Base-by-base conservation (phyloP, 306 rosid species). In the Parietaria judaica region DNA sequence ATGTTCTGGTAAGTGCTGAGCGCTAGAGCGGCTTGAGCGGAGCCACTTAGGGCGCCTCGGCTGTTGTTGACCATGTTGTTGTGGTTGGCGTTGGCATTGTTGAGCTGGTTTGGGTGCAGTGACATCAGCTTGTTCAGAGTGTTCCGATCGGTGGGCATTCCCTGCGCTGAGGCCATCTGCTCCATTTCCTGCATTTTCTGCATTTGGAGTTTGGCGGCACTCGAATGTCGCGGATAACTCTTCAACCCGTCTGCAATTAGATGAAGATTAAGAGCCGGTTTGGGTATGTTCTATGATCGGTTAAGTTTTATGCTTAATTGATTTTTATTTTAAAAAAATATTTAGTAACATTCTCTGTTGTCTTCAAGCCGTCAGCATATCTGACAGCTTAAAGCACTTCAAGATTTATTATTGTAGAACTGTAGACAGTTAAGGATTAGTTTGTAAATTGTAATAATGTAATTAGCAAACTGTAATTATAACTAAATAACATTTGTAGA, bases 181-280 rank as follows among this genome's bases (percentile, higher is more conserved):
- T 94, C 99, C 86, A 94, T 84, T 75, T 94, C 99, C 67, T 82
- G 95, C 90, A 86, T 82, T 83, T 92, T 88, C 60, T 88, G 95
- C 90, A 81, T 80, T 81, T 88, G 95, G 67, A 79, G 86, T 78
- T 88, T 94, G 64, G 86, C 80, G 3, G 75, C 72, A 15, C 74
- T 73, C 9, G 87, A 79, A 55, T 79, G 82, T 17, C 88, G 82
- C 66, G 99, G 95, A 79, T 84, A 94, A 65, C 76, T 85, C 80
- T 88, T 94, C 82, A 94, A 83, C 66, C 99, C 88, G 74, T 88
- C 99, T 94, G 83, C 81, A 13, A 44, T 11, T n/a, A 49, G 13
- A 7, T 49, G 15, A 41, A 41, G 45, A 23, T 23, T 23, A 23
- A 23, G 31, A 23, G 31, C 31, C 31, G 31, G 31, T 23, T 23